phyloP scores from a whole-genome alignment of 225 moss, liverwort and hornwort genomes.

The Ulota crispa region DNA sequence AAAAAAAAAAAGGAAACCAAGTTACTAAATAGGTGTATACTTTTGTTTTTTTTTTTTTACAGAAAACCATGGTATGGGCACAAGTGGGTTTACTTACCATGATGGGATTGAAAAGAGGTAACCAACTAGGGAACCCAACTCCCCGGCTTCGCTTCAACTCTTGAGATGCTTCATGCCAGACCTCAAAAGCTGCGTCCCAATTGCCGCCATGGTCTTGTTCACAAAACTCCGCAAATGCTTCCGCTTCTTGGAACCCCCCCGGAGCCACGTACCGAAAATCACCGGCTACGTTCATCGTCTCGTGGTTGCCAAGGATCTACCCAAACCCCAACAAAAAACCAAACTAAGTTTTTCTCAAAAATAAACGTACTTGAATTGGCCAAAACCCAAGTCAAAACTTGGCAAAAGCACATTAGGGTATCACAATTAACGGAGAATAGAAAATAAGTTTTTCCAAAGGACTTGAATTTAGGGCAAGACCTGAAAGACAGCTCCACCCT shows the following conservation, averaged over 20 bases:
- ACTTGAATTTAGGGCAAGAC: conserved; percentile 35
- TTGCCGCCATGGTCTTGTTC: conserved; percentile 81
- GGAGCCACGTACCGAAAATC: conserved; percentile 86
- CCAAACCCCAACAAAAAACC: background rate
- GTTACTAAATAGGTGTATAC: background rate
- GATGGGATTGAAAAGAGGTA: conserved; percentile 72
- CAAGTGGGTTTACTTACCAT: conserved; percentile 36
- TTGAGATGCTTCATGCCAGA: conserved; percentile 69
- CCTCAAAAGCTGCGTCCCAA: conserved; percentile 75
- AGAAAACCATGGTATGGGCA: background rate
- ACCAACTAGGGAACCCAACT: conserved; percentile 54
- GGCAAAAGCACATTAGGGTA: background rate
- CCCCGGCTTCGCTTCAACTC: conserved; percentile 48
- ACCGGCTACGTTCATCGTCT: conserved; percentile 91
- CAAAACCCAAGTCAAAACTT: conserved; percentile 2
- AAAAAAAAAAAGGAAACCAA: background rate
- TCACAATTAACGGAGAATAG: background rate
- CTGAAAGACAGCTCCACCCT: conserved; percentile 98
- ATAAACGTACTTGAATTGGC: too few relatives aligned
- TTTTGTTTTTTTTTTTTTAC: too few relatives aligned
- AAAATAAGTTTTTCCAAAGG: background rate
- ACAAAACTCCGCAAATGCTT: conserved; percentile 68
- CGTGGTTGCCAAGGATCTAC: conserved; percentile 91
- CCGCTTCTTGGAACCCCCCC: conserved; percentile 83
- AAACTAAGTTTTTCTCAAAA: too few relatives aligned